These are phyloP conservation scores for Paracorniculantispora psalliotae DNA, from an alignment of 2,329 filamentous ascomycete species.

Conservation along the genomic window DNA sequence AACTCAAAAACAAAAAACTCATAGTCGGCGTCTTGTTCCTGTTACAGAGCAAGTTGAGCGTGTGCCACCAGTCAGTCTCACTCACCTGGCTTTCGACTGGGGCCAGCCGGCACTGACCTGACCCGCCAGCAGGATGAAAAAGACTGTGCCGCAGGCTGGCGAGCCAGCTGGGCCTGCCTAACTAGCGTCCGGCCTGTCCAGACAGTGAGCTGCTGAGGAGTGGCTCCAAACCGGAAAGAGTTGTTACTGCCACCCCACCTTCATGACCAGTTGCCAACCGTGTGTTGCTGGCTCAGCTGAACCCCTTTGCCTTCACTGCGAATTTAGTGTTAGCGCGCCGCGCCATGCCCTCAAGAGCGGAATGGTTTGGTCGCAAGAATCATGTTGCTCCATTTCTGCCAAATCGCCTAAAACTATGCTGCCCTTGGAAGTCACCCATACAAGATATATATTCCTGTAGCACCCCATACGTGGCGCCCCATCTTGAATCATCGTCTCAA, in stretches of 20 bases:
- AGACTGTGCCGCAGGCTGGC: not conserved
- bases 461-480: slow-evolving; percentile 10
- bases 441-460: slow-evolving; percentile 12
- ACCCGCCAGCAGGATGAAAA: not conserved
- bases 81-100: not conserved
- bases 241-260: slow-evolving; percentile 13
- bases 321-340: slow-evolving; percentile 9
- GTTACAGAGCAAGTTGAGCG: not conserved
- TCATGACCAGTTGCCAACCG: slow-evolving; percentile 4
- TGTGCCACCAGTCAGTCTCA: slow-evolving; percentile 5
- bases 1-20: slow-evolving; percentile 8
- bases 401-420: slow-evolving; percentile 8
- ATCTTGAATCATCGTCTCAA: slow-evolving; percentile 7
- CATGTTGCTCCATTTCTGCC: slow-evolving; percentile 13
- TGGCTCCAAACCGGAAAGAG: slow-evolving; percentile 1
- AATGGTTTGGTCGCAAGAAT: slow-evolving; percentile 12
- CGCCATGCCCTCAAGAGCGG: slow-evolving; percentile 11
- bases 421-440: slow-evolving; percentile 3
- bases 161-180: not conserved
- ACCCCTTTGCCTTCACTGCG: slow-evolving; percentile 9
- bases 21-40: not conserved
- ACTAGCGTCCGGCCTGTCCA: not conserved
- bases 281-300: slow-evolving; percentile 14
- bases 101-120: not conserved
- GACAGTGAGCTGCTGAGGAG: slow-evolving; percentile 4